Conservation (phyloP, 768 basidiomycete species). For the Hypholoma sublateritium region DNA sequence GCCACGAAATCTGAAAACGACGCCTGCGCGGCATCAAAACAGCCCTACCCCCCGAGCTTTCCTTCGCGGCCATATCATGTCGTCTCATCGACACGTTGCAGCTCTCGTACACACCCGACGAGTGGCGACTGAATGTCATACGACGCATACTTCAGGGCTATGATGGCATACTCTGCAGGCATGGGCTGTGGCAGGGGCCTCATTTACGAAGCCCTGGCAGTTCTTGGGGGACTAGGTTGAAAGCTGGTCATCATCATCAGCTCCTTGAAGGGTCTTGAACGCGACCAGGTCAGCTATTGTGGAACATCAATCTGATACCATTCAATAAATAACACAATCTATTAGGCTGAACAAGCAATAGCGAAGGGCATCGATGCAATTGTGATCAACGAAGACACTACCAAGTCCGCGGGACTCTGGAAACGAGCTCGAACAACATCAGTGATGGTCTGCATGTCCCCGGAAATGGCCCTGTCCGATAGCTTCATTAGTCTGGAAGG, state of each 20-base stretch:
- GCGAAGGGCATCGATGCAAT: conserved; percentile 23
- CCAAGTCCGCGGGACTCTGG: conserved; percentile 14
- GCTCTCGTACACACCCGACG: conserved; percentile 6
- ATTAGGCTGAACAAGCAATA: conserved; percentile 18
- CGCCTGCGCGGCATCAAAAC: not conserved
- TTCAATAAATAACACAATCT: not conserved
- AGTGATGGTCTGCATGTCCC: conserved; percentile 20
- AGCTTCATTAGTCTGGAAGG: conserved; percentile 28
- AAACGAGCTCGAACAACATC: conserved; percentile 8
- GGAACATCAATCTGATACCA: not conserved
- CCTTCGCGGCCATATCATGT: not conserved
- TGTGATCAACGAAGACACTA: conserved; percentile 28
- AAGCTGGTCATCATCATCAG: conserved; percentile 23
- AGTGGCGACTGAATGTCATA: conserved; percentile 9
- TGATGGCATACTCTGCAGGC: conserved; percentile 24
- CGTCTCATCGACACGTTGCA: not conserved
- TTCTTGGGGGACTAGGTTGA: conserved; percentile 13
- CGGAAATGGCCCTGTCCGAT: conserved; percentile 25
- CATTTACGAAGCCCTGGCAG: conserved; percentile 25
- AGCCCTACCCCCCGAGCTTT: not conserved
- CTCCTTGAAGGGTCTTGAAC: conserved; percentile 10
- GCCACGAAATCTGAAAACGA: not conserved
- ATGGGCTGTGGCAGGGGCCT: conserved; percentile 28
- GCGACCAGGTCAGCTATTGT: conserved; percentile 24
- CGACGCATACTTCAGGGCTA: conserved; percentile 17